Percentiles rank a stretch among this genome's conserved stretches.
phyloP scores from a whole-genome alignment of 2,329 filamentous ascomycete species.

The Allantophomopsis lycopodina region DNA sequence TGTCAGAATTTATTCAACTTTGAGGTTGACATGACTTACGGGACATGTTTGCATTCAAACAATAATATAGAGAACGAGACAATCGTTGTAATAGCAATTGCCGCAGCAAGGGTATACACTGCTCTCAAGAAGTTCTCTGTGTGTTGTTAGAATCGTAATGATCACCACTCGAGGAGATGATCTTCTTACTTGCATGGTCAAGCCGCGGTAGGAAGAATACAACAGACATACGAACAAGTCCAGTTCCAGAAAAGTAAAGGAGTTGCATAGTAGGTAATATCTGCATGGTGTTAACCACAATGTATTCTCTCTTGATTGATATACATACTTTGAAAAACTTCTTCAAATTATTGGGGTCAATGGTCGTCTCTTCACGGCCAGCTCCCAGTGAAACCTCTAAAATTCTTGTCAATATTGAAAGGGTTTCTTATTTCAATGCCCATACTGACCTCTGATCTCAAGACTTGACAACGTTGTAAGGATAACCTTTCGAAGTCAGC shows the following conservation, averaged over 20 bases:
- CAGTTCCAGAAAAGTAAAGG: slow-evolving; percentile 16
- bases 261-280: slow-evolving; percentile 4
- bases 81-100: slow-evolving; percentile 3
- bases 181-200: slow-evolving; percentile 18
- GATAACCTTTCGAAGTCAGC: not conserved
- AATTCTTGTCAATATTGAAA: not conserved
- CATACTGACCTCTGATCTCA: slow-evolving; percentile 1
- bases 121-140: slow-evolving; percentile 2
- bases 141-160: not conserved
- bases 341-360: not conserved
- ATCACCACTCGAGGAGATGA: not conserved
- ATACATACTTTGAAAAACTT: slow-evolving; percentile 2
- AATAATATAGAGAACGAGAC: slow-evolving; percentile 5
- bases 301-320: slow-evolving; percentile 13
- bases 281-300: not conserved
- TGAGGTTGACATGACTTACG: not conserved
- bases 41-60: slow-evolving; percentile 5
- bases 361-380: not conserved
- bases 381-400: slow-evolving; percentile 1
- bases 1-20: not conserved
- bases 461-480: slow-evolving; percentile 4
- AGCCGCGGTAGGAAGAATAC: slow-evolving; percentile 21
- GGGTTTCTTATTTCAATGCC: not conserved
- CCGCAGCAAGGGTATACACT: slow-evolving; percentile 3
- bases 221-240: slow-evolving; percentile 20